Conservation (phyloP, 768 basidiomycete species). For the Pleurotus djamor region DNA sequence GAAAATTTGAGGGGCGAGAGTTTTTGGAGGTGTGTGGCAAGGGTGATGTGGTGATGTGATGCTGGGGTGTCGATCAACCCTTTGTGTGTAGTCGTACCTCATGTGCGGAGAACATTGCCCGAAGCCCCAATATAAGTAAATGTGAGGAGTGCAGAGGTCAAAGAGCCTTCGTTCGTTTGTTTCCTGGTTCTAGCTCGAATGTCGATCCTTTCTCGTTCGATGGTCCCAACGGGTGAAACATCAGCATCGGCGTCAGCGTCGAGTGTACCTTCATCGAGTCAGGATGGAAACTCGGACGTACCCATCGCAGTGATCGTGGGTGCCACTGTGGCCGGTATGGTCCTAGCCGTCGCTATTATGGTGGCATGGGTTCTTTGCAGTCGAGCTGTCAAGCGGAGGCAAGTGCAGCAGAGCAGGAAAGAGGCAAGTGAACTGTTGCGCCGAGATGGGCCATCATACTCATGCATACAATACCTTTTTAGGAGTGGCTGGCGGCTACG, state of each 20-base stretch:
- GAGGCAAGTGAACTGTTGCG: constrained; percentile 13
- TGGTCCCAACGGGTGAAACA: background rate
- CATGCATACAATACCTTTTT: constrained; percentile 8
- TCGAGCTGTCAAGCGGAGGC: constrained; percentile 32
- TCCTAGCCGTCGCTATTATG: constrained; percentile 40
- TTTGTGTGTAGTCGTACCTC: background rate
- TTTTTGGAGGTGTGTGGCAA: background rate
- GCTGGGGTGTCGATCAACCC: background rate
- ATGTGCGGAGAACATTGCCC: constrained; percentile 6
- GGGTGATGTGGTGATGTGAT: constrained; percentile 1
- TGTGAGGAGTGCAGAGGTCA: background rate
- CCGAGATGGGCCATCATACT: background rate
- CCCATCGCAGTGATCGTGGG: constrained; percentile 52
- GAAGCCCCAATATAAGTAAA: background rate
- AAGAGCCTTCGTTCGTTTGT: background rate
- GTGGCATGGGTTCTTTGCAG: constrained; percentile 49
- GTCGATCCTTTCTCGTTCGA: background rate
- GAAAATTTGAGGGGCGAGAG: background rate
- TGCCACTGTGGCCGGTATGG: constrained; percentile 43
- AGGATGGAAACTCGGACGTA: constrained; percentile 16
- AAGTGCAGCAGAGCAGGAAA: constrained; percentile 23
- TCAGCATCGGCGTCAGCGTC: constrained; percentile 10
- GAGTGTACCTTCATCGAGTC: background rate
- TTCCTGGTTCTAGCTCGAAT: background rate
- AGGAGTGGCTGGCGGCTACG: constrained; percentile 22